Conservation (phyloP, 2,329 filamentous ascomycete genomes). For the Albophoma yamanashiensis region DNA sequence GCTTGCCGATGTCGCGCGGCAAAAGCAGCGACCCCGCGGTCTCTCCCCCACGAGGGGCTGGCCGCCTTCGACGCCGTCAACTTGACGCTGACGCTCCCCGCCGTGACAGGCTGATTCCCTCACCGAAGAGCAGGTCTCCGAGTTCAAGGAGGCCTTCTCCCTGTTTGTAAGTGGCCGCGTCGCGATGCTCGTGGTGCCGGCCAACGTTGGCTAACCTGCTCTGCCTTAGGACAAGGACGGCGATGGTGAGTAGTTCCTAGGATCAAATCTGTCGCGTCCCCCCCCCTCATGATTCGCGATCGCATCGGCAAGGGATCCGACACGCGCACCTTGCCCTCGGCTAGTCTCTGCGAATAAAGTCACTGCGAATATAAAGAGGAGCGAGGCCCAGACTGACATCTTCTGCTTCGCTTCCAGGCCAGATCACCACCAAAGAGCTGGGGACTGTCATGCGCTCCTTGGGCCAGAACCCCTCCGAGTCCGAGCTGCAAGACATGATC, state of each 20-base stretch:
- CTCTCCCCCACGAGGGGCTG: constrained; percentile 13
- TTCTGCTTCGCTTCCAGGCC: constrained; percentile 40
- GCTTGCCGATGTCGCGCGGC: neutral
- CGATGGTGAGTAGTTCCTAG: constrained; percentile 60
- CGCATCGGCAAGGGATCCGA: neutral
- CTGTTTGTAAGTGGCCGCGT: constrained; percentile 71
- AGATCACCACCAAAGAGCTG: constrained; percentile 86
- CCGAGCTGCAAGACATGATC: constrained; percentile 88
- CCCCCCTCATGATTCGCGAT: neutral
- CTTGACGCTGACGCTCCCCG: constrained; percentile 11
- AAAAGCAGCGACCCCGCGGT: neutral
- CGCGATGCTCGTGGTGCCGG: neutral
- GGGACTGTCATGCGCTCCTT: constrained; percentile 86
- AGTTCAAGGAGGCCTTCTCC: constrained; percentile 99
- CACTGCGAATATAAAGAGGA: neutral
- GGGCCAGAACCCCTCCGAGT: constrained; percentile 83
- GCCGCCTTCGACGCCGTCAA: neutral
- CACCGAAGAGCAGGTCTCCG: constrained; percentile 99
- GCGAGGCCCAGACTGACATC: neutral
- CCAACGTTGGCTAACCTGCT: neutral
- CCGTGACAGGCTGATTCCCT: constrained; percentile 78
- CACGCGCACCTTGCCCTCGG: neutral
- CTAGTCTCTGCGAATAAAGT: neutral
- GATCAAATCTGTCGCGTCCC: neutral
- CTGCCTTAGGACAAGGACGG: constrained; percentile 72